Conservation (phyloP, 768 basidiomycete species). For the Galerina marginata region DNA sequence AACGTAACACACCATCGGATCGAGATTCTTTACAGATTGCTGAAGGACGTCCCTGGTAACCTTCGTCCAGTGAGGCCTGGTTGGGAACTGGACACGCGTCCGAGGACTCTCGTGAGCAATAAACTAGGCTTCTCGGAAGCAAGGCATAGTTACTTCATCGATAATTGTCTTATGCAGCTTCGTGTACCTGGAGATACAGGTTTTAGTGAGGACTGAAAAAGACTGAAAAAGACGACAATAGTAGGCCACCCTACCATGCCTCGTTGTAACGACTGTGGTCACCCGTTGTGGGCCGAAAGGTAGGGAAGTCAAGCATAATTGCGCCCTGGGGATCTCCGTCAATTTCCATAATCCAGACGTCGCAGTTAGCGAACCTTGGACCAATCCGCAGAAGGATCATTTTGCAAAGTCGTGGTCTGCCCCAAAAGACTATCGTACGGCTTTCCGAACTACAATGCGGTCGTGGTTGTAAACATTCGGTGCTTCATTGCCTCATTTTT, state of each 20-base stretch:
- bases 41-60: slow-evolving; percentile 35
- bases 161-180: slow-evolving; percentile 31
- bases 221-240: background rate
- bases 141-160: slow-evolving; percentile 24
- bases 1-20: slow-evolving; percentile 33
- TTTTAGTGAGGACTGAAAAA: background rate
- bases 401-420: slow-evolving; percentile 38
- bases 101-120: slow-evolving; percentile 1
- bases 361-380: slow-evolving; percentile 30
- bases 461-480: too few species aligned
- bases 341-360: background rate
- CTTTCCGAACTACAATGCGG: slow-evolving; percentile 33
- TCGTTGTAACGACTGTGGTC: slow-evolving; percentile 41
- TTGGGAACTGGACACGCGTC: slow-evolving; percentile 34
- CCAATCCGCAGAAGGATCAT: slow-evolving; percentile 39
- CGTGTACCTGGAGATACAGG: slow-evolving; percentile 5
- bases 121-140: background rate
- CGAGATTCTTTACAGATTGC: slow-evolving; percentile 36
- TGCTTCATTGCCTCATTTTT: too few species aligned
- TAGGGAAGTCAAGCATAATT: slow-evolving; percentile 46
- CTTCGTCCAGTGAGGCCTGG: slow-evolving; percentile 44
- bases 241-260: slow-evolving; percentile 28
- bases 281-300: slow-evolving; percentile 37
- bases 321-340: slow-evolving; percentile 29
- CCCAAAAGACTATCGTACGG: slow-evolving; percentile 43